Percentiles rank a stretch among this genome's conserved stretches.
These are phyloP conservation scores for Desmodesmus armatus DNA, from an alignment of 139 green algal species.

Conservation along the genomic window DNA sequence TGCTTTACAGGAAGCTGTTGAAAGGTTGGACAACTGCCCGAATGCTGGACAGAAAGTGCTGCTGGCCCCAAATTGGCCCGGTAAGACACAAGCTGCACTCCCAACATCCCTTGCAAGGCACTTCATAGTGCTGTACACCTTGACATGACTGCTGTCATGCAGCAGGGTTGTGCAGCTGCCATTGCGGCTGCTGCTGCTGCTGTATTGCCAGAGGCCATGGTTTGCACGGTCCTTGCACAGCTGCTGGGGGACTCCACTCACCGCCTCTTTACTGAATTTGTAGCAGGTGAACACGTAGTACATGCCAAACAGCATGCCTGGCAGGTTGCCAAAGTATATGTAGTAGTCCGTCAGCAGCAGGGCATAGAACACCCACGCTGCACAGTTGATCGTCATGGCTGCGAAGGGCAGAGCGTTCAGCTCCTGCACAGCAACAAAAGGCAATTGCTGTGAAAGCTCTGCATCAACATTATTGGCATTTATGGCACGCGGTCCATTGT, in stretches of 20 bases:
- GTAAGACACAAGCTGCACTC: no score
- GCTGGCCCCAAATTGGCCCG: no score
- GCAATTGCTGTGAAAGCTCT: not conserved
- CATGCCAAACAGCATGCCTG: constrained; percentile 2
- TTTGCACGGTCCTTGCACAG: no score
- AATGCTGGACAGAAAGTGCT: no score
- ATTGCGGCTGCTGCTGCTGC: not conserved
- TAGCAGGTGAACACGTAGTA: constrained; percentile 13
- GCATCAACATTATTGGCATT: not conserved
- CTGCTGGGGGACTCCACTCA: not conserved
- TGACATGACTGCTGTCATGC: no score
- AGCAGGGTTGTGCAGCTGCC: no score
- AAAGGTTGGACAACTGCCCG: no score
- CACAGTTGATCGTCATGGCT: not conserved
- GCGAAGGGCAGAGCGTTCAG: constrained; percentile 5
- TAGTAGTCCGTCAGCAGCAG: constrained; percentile 14
- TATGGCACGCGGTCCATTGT: not conserved
- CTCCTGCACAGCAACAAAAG: not conserved
- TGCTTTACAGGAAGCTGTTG: no score
- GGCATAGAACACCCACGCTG: not conserved
- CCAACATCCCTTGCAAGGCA: no score
- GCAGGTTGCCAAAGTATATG: not conserved
- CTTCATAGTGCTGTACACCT: no score
- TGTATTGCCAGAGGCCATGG: not conserved
- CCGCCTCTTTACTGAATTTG: constrained; percentile 9